Evolutionary conservation across 2,329 filamentous ascomycete genomes (phyloP).

Genomic region (Emericellopsis cladophorae): DNA sequence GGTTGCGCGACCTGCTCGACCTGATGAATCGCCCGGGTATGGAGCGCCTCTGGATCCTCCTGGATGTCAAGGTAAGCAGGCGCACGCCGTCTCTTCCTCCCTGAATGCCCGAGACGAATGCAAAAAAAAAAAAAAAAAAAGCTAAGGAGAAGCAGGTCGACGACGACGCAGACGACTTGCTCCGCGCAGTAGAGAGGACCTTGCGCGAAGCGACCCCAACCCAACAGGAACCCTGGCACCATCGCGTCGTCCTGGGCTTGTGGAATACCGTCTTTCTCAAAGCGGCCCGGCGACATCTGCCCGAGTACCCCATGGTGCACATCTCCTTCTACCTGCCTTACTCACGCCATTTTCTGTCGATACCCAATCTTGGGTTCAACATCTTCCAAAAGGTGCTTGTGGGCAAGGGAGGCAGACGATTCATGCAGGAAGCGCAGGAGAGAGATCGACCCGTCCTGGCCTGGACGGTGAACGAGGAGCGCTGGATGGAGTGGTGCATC

Average conservation of each 20-base stretch:
- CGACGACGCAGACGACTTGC: slow-evolving; percentile 57
- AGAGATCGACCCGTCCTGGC: slow-evolving; percentile 48
- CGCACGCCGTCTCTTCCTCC: neutral
- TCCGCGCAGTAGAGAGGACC: slow-evolving; percentile 53
- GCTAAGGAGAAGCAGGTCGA: slow-evolving; percentile 46
- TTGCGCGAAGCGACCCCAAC: slow-evolving; percentile 37
- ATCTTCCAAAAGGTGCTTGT: slow-evolving; percentile 58
- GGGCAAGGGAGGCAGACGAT: slow-evolving; percentile 51
- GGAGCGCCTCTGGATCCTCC: slow-evolving; percentile 63
- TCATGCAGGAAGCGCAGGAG: slow-evolving; percentile 45
- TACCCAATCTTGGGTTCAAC: slow-evolving; percentile 65
- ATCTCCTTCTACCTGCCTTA: slow-evolving; percentile 57
- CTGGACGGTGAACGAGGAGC: slow-evolving; percentile 79
- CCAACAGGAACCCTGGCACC: slow-evolving; percentile 45
- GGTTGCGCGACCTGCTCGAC: slow-evolving; percentile 60
- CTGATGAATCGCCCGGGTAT: slow-evolving; percentile 53
- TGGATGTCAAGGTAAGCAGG: slow-evolving; percentile 69
- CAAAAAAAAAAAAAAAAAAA: too few species aligned
- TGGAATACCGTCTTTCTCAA: slow-evolving; percentile 68
- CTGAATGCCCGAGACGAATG: too few species aligned
- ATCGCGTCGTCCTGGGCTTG: slow-evolving; percentile 65
- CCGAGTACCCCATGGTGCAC: slow-evolving; percentile 50
- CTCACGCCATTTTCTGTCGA: slow-evolving; percentile 54
- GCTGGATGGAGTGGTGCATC: slow-evolving; percentile 74
- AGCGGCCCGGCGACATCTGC: slow-evolving; percentile 47